A percentile compares a stretch with the other conserved stretches of the same genome.
phyloP scores from a whole-genome alignment of 2,329 filamentous ascomycete genomes.

The Chaetomium globosum region DNA sequence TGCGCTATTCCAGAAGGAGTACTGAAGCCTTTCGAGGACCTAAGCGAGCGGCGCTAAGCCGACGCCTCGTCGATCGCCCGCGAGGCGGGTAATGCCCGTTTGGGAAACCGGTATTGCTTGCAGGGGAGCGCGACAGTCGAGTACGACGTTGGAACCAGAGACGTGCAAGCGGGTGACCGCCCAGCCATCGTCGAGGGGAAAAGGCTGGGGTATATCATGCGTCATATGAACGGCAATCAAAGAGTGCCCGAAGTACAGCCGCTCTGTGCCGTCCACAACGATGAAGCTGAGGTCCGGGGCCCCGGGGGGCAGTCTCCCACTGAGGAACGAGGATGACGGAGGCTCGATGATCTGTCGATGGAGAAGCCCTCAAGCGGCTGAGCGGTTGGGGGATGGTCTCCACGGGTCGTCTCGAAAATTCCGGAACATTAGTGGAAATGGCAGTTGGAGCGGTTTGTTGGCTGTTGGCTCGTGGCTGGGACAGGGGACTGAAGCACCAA shows the following conservation, averaged over 20 bases:
- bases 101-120: conserved; percentile 36
- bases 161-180: conserved; percentile 19
- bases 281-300: not conserved
- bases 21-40: conserved; percentile 26
- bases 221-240: conserved; percentile 40
- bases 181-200: not conserved
- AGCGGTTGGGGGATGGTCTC: not conserved
- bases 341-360: conserved; percentile 1
- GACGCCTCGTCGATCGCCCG: conserved; percentile 39
- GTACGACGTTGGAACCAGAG: conserved; percentile 30
- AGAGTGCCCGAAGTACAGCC: conserved; percentile 42
- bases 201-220: conserved; percentile 29
- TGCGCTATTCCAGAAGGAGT: conserved; percentile 34
- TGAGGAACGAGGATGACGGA: conserved; percentile 10
- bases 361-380: not conserved
- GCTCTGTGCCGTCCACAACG: conserved; percentile 32
- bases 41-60: conserved; percentile 38
- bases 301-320: not conserved
- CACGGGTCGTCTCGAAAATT: conserved; percentile 8
- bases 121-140: conserved; percentile 27
- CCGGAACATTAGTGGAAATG: conserved; percentile 13
- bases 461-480: not conserved
- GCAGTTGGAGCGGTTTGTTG: not conserved
- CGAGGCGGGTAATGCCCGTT: conserved; percentile 36
- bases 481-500: not conserved